Conservation (phyloP, 2,329 filamentous ascomycete species). For the Rhinocladiella similis region DNA sequence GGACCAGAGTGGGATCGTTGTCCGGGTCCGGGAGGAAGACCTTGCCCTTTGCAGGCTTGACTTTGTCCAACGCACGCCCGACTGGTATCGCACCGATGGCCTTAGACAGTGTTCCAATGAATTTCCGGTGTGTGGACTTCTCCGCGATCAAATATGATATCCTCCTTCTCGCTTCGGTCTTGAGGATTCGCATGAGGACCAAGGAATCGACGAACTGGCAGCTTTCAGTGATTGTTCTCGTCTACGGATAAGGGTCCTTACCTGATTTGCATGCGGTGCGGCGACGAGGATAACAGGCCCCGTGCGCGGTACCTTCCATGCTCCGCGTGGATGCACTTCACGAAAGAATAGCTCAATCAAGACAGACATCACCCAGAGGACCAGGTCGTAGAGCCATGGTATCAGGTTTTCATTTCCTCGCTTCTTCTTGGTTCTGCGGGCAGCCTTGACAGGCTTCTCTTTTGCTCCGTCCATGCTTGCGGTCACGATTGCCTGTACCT, state of each 20-base stretch:
- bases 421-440: conserved; percentile 35
- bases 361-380: conserved; percentile 57
- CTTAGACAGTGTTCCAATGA: conserved; percentile 83
- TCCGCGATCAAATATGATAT: conserved; percentile 92
- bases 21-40: conserved; percentile 89
- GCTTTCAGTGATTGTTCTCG: conserved; percentile 10
- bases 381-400: conserved; percentile 52
- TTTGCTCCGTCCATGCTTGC: neutral
- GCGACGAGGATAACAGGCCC: conserved; percentile 94
- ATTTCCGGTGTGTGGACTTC: conserved; percentile 86
- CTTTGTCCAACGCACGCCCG: conserved; percentile 83
- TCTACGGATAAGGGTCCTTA: conserved; percentile 42
- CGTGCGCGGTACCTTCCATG: conserved; percentile 87
- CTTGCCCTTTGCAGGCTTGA: conserved; percentile 74
- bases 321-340: conserved; percentile 90
- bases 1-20: conserved; percentile 77
- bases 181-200: conserved; percentile 86
- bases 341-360: conserved; percentile 96
- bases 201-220: conserved; percentile 88
- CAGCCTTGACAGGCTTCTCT: conserved; percentile 9
- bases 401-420: conserved; percentile 45
- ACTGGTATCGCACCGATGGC: conserved; percentile 91
- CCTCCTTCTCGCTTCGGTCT: conserved; percentile 81
- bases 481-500: neutral
- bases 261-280: conserved; percentile 94